Evolutionary conservation across 2,329 filamentous ascomycete species (phyloP).

Genomic region (Albifimbria verrucaria): DNA sequence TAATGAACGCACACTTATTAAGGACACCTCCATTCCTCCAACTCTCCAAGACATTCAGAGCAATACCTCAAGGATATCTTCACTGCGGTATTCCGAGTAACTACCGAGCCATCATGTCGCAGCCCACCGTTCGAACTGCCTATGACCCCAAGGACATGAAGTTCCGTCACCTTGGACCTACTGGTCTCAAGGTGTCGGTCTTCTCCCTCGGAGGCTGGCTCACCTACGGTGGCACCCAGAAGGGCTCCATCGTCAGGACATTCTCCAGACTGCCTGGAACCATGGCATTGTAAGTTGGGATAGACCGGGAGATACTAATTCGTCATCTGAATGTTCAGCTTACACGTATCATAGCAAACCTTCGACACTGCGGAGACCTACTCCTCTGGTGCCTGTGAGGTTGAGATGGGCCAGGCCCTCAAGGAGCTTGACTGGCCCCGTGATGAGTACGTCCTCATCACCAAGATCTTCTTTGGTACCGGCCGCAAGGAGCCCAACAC

Average conservation of each 20-base stretch:
- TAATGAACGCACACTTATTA: too few relatives aligned
- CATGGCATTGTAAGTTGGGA: conserved; percentile 41
- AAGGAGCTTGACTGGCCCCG: conserved; percentile 56
- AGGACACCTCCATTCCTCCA: too few relatives aligned
- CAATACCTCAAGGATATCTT: too few relatives aligned
- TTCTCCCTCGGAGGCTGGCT: conserved; percentile 22
- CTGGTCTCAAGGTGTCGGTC: conserved; percentile 22
- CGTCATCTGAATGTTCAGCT: neutral
- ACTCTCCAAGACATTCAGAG: too few relatives aligned
- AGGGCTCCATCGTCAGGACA: conserved; percentile 56
- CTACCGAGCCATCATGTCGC: conserved; percentile 4
- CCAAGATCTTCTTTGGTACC: conserved; percentile 24
- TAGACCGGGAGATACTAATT: too few relatives aligned
- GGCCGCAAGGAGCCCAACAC: conserved; percentile 47
- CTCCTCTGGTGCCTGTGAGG: conserved; percentile 57
- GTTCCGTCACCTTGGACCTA: conserved; percentile 21
- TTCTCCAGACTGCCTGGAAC: conserved; percentile 58
- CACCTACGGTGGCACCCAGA: conserved; percentile 49
- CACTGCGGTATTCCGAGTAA: too few relatives aligned
- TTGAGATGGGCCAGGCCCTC: conserved; percentile 59
- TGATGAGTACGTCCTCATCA: conserved; percentile 57
- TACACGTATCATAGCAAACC: conserved; percentile 35
- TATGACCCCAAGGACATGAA: conserved; percentile 24
- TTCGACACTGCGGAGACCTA: conserved; percentile 59
- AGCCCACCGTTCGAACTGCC: conserved; percentile 14